Evolutionary conservation across 257 asterid species (phyloP), one percentile per base, ranked within the genome.

Genomic region (Dorcoceras hygrometricum): DNA sequence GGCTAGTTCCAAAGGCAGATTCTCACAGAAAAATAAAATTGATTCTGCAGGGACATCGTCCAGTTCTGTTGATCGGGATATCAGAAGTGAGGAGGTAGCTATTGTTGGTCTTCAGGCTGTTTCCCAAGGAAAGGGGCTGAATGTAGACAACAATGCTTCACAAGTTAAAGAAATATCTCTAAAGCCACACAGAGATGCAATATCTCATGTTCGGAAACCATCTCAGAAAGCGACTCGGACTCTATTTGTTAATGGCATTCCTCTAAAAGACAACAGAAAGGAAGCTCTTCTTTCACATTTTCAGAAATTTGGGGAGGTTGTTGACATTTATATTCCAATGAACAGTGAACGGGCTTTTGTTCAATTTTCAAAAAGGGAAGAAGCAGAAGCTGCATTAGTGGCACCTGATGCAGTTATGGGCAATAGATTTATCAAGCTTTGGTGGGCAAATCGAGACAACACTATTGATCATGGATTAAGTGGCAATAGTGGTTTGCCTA

Each of bases 401-500:
- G 89, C 99, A 66, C 99, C 99, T 51, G 99, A 94, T 89, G 99
- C 99, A 20, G 91, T 94, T 31, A 91, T 90, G 98, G 95, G 98
- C 28, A 94, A 94, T 81, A 93, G 99, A 31, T 94, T 94, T 80
- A 87, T 94, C 76, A 91, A 84, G 86, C 90, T 94, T 64, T 84
- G 84, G 84, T 94, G 99, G 99, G 99, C 99, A 72, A 91, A 87
- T 68, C 86, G 99, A 73, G 91, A 94, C 76, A 89, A 81, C 74
- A 82, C 86, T 72, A 80, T 95, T 66, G 96, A 84, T 69, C 79
- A 78, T 76, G 84, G 83, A 75, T 76, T 69, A 32, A 73, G 75
- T 73, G 82, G 83, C 61, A 51, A 32, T 69, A 76, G 75, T 75
- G 71, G 18, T 72, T 70, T 60, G 27, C 76, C 83, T 69, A 25